These are phyloP conservation scores for Penicillium odoratum DNA, from an alignment of 495 filamentous ascomycete genomes.

Conservation along the genomic window DNA sequence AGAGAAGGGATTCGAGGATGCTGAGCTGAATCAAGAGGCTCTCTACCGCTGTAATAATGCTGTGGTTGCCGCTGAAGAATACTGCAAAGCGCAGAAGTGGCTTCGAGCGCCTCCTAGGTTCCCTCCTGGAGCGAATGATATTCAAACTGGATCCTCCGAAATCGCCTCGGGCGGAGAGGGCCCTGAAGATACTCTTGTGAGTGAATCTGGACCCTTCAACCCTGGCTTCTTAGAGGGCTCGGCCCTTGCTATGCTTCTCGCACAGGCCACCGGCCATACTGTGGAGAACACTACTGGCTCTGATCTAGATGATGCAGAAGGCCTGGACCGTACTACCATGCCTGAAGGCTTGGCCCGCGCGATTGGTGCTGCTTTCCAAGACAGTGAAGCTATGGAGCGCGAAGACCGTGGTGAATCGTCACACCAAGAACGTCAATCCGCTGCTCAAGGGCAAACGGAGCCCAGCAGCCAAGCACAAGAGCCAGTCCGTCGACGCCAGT, in stretches of 20 bases:
- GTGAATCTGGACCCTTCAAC: conserved; percentile 35
- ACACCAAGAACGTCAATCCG: conserved; percentile 1
- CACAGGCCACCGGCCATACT: conserved; percentile 32
- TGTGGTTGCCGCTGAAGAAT: conserved; percentile 60
- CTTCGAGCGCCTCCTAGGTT: conserved; percentile 49
- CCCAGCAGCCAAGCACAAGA: conserved; percentile 19
- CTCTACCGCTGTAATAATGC: conserved; percentile 78
- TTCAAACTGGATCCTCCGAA: conserved; percentile 46
- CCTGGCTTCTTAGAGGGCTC: conserved; percentile 30
- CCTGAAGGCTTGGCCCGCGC: conserved; percentile 38
- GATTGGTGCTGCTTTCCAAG: conserved; percentile 37
- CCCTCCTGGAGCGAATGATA: conserved; percentile 59
- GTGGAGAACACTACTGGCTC: conserved; percentile 24
- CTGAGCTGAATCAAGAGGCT: conserved; percentile 70
- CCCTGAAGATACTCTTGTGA: conserved; percentile 30
- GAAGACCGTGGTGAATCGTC: conserved; percentile 30
- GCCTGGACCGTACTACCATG: conserved; percentile 27
- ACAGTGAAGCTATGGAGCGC: conserved; percentile 29
- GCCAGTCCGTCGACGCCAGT: conserved; percentile 32
- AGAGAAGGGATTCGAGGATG: conserved; percentile 48
- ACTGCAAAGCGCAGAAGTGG: conserved; percentile 62
- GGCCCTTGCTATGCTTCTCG: conserved; percentile 42
- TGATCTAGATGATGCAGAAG: conserved; percentile 21
- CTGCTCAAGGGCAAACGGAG: conserved; percentile 13
- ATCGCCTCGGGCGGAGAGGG: conserved; percentile 29